These are phyloP conservation scores for Tetracentron sinense DNA, from an alignment of 164 flowering plant species.

Conservation along the genomic window DNA sequence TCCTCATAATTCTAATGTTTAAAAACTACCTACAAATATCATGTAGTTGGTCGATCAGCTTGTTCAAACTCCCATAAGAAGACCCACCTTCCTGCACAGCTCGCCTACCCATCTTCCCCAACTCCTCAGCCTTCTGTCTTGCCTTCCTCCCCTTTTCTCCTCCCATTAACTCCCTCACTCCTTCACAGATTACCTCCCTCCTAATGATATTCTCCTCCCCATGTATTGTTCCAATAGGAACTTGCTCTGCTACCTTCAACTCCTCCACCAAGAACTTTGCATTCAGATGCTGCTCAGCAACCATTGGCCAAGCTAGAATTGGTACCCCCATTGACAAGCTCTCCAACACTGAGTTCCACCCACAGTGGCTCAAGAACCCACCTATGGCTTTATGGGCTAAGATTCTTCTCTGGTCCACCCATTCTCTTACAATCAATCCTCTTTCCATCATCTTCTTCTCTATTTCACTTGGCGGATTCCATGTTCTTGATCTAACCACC, in stretches of 20 bases:
- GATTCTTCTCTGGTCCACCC: constrained; percentile 1
- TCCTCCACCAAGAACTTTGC: background rate
- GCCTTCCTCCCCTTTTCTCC: constrained; percentile 15
- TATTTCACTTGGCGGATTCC: constrained; percentile 6
- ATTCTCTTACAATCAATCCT: constrained; percentile 5
- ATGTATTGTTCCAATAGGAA: background rate
- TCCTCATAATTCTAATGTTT: no score
- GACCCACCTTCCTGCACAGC: constrained; percentile 11
- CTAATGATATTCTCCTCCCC: background rate
- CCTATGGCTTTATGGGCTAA: constrained; percentile 1
- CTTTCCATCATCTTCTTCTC: constrained; percentile 7
- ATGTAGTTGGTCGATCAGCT: background rate
- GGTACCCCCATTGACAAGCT: background rate
- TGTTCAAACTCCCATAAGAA: background rate
- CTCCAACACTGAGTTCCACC: constrained; percentile 5
- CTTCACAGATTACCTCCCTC: constrained; percentile 13
- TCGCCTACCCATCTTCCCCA: constrained; percentile 13
- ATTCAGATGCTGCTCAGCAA: background rate
- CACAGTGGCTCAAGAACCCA: constrained; percentile 8
- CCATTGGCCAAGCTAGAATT: background rate
- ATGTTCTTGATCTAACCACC: constrained; percentile 1
- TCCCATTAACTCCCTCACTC: constrained; percentile 25
- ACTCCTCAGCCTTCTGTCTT: constrained; percentile 13
- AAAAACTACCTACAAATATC: no score
- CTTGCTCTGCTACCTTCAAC: background rate